Percentiles rank a stretch among this genome's conserved stretches.
These are phyloP conservation scores for Kingdonia uniflora DNA, from an alignment of 164 flowering plant species.

Conservation along the genomic window DNA sequence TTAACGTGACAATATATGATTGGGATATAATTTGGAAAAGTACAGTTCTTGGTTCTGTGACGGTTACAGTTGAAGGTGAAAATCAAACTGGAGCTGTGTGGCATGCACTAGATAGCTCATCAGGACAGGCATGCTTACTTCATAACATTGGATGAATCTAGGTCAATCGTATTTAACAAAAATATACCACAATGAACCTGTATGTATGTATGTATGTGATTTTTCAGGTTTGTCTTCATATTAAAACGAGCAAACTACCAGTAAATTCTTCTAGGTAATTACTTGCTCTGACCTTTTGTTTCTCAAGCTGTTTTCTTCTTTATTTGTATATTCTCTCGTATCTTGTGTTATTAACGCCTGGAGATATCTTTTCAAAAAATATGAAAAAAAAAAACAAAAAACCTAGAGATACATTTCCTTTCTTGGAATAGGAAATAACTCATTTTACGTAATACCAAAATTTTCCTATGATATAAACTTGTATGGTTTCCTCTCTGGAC, in stretches of 20 bases:
- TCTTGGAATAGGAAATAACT: too few species aligned
- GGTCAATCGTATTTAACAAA: too few species aligned
- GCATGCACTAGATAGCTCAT: slow-evolving; percentile 77
- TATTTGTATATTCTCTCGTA: too few species aligned
- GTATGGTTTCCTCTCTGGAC: too few species aligned
- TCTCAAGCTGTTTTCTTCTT: too few species aligned
- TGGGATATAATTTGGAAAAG: slow-evolving; percentile 99
- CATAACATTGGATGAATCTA: neutral
- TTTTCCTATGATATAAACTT: too few species aligned
- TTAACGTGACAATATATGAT: slow-evolving; percentile 83
- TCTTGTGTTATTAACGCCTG: too few species aligned
- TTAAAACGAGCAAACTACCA: slow-evolving; percentile 53
- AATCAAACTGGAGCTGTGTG: slow-evolving; percentile 81
- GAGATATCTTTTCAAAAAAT: too few species aligned
- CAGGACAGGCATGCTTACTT: slow-evolving; percentile 73
- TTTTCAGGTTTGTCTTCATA: slow-evolving; percentile 88
- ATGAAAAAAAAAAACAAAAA: too few species aligned
- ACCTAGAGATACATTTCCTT: too few species aligned
- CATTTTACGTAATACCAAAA: too few species aligned
- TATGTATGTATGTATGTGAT: slow-evolving; percentile 6
- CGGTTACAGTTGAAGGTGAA: slow-evolving; percentile 71
- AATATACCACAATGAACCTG: neutral
- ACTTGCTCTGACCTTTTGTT: neutral
- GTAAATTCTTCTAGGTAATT: slow-evolving; percentile 59
- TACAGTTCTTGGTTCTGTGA: slow-evolving; percentile 82